Evolutionary conservation across 1,139 yeast species (phyloP), one percentile per base, ranked within the genome.

Genomic region (Hyphopichia wangnamkhiaoensis): DNA sequence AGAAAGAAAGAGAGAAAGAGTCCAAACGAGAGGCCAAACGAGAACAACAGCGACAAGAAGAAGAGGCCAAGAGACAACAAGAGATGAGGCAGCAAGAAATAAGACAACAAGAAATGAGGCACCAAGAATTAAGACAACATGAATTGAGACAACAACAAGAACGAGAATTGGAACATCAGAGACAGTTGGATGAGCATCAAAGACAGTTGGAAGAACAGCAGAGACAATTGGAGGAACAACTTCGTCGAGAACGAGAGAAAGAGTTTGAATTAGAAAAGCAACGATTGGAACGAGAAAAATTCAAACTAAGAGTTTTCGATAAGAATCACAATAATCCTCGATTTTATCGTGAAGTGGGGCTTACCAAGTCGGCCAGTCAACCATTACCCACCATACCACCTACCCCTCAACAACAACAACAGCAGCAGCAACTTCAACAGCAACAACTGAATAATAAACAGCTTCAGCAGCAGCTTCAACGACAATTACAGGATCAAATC

Each of bases 321-420:
- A 25, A 25, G n/a, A 7, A 7, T 7, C 8, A 8, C 13, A 5
- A 5, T 15, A 16, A 10, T 28, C 15, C 15, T 16, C 16, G 13
- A 10, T 5, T 5, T 28, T 4, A 9, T 15, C 10, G 12, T 15
- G 5, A 5, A 7, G 15, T 12, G 8, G 31, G 31, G 8, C 4
- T 28, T 8, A 28, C 17, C 4, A 28, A 28, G 12, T 28, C 31
- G 5, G 31, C 20, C 4, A 28, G 31, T 28, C 31, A 28, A 16
- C 31, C 31, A 28, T 28, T 28, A 28, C 31, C 31, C n/a, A 28
- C 31, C 6, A 28, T 28, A n/a, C 31, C 31, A 16, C 31, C 31
- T 4, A 28, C 31, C 4, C 31, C 15, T 16, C 31, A 28, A 28
- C 31, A 28, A 28, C 7, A 21, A 21, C 24, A 21, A 21, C 24